These are phyloP conservation scores for Vinca major DNA, from an alignment of 305 asterid species.

Conservation along the genomic window DNA sequence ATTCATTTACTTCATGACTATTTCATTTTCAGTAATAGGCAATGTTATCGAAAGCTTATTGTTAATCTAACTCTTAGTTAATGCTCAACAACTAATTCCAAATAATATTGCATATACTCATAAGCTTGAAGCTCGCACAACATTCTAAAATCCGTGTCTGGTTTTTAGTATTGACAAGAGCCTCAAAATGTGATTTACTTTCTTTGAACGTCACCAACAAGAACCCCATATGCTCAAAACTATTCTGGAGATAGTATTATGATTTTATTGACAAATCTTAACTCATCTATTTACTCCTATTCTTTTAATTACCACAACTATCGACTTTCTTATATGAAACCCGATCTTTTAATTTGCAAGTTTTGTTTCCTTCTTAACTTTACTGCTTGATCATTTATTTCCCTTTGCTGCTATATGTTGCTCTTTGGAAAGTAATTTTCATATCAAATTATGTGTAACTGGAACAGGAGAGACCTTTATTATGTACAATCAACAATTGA, in stretches of 20 bases:
- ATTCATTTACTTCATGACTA: slow-evolving; percentile 26
- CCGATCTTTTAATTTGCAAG: background rate
- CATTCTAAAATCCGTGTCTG: background rate
- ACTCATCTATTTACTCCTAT: background rate
- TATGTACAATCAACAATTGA: slow-evolving; percentile 75
- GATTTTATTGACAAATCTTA: background rate
- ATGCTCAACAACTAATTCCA: background rate
- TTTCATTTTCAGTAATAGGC: slow-evolving; percentile 4
- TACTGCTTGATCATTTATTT: background rate
- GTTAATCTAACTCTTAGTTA: background rate
- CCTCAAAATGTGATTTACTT: background rate
- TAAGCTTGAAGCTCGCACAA: background rate
- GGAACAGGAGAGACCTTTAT: slow-evolving; percentile 82
- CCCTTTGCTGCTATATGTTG: background rate
- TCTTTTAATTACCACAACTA: background rate
- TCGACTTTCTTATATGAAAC: background rate
- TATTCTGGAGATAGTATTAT: background rate
- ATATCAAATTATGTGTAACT: background rate
- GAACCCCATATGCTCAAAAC: background rate
- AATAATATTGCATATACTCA: background rate
- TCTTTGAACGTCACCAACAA: background rate
- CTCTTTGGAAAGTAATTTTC: background rate
- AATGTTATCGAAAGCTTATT: background rate
- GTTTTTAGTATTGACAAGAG: background rate
- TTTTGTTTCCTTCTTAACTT: background rate